Percentiles rank a stretch among this genome's conserved stretches.
Conservation (phyloP, 1,284 basidiomycete genomes). For the Anthracocystis setariae region DNA sequence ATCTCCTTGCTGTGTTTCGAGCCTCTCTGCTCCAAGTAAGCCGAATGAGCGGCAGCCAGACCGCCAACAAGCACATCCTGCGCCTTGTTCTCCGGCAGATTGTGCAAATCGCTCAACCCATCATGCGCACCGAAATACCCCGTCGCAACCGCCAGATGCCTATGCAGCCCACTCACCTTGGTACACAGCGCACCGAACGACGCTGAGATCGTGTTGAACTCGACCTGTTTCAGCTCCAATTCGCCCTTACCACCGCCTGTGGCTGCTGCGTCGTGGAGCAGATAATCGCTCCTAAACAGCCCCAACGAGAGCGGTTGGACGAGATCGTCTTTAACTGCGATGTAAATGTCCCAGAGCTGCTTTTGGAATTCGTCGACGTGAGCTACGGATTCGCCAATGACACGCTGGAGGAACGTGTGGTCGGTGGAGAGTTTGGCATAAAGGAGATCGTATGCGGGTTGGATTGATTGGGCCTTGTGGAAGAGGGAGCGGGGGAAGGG, state of each 20-base stretch:
- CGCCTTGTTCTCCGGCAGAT: constrained; percentile 81
- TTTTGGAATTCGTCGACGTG: constrained; percentile 88
- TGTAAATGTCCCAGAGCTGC: constrained; percentile 86
- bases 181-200: constrained; percentile 88
- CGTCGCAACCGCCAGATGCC: constrained; percentile 50
- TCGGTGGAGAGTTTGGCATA: constrained; percentile 87
- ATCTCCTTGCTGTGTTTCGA: constrained; percentile 6
- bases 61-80: constrained; percentile 78
- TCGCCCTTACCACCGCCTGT: constrained; percentile 35
- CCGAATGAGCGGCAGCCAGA: constrained; percentile 80
- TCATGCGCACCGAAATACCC: constrained; percentile 72
- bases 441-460: constrained; percentile 82
- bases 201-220: constrained; percentile 96
- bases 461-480: constrained; percentile 75
- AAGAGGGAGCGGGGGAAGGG: constrained; percentile 84
- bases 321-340: constrained; percentile 70
- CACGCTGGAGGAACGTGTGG: constrained; percentile 78
- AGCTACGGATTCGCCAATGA: constrained; percentile 84
- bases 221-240: constrained; percentile 86
- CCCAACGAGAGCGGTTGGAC: constrained; percentile 83
- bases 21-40: constrained; percentile 71
- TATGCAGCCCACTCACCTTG: constrained; percentile 78
- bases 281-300: constrained; percentile 94
- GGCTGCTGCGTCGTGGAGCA: constrained; percentile 75
- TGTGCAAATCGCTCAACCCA: constrained; percentile 71